Conservation (phyloP, 2,329 filamentous ascomycete species). For the Diplodia sapinea region DNA sequence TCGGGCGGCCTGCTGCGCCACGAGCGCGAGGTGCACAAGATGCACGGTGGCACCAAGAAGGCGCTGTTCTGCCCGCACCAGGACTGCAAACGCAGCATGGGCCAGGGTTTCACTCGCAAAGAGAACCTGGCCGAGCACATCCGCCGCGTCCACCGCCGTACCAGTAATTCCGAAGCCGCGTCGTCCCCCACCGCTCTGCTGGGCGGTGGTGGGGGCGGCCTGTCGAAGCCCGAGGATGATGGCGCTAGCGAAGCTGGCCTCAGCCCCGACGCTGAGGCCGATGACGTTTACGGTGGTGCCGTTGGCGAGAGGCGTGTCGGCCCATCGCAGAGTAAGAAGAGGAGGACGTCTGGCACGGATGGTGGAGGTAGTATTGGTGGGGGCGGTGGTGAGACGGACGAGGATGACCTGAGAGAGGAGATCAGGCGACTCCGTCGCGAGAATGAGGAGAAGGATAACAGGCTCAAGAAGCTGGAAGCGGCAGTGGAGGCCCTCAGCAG, state of each 20-base stretch:
- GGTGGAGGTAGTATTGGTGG: slow-evolving; percentile 30
- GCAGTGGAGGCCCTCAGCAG: slow-evolving; percentile 36
- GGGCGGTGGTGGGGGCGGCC: not conserved
- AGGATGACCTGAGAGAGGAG: slow-evolving; percentile 45
- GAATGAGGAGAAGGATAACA: slow-evolving; percentile 50
- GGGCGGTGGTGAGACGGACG: slow-evolving; percentile 39
- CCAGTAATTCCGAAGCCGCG: slow-evolving; percentile 37
- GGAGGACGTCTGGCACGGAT: slow-evolving; percentile 41
- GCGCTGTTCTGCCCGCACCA: slow-evolving; percentile 82
- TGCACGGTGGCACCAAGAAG: slow-evolving; percentile 87
- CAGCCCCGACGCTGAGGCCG: slow-evolving; percentile 37
- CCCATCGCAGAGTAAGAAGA: slow-evolving; percentile 39
- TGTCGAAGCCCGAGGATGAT: slow-evolving; percentile 9
- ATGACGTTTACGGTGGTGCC: slow-evolving; percentile 36
- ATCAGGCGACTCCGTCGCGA: slow-evolving; percentile 50
- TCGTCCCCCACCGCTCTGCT: slow-evolving; percentile 14
- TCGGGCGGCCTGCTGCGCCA: slow-evolving; percentile 87
- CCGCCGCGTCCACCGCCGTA: slow-evolving; percentile 74
- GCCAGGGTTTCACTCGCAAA: slow-evolving; percentile 88
- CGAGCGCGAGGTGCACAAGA: slow-evolving; percentile 90
- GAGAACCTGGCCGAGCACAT: slow-evolving; percentile 95
- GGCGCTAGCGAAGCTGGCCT: slow-evolving; percentile 12
- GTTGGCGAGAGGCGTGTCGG: slow-evolving; percentile 38
- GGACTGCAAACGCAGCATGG: slow-evolving; percentile 87
- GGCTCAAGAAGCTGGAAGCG: slow-evolving; percentile 45